Percentiles rank a stretch among this genome's conserved stretches.
Conservation (phyloP, 305 asterid species). For the Solanum hybrid region DNA sequence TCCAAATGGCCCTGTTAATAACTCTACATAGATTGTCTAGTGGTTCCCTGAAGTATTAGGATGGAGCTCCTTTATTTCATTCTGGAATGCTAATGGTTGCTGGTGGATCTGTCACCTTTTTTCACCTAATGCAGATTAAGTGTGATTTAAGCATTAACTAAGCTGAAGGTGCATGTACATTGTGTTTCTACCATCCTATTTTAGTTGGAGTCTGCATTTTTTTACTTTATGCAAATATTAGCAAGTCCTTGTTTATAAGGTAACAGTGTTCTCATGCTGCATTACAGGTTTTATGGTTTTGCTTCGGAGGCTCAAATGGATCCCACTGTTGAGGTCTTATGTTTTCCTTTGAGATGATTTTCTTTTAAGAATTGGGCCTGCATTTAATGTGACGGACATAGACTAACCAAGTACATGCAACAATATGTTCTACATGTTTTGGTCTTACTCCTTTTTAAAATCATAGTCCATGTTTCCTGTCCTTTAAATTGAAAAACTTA, state of each 20-base stretch:
- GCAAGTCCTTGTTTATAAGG: background rate
- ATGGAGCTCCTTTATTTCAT: background rate
- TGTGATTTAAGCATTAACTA: background rate
- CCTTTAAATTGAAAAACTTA: background rate
- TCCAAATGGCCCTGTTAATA: background rate
- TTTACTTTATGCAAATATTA: background rate
- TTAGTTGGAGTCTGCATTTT: background rate
- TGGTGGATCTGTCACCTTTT: background rate
- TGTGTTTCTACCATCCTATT: background rate
- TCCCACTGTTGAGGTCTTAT: constrained; percentile 79
- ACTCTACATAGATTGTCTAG: background rate
- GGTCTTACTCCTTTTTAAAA: background rate
- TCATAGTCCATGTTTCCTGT: background rate
- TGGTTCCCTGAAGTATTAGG: background rate
- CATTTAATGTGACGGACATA: background rate
- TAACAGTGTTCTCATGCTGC: constrained; percentile 7
- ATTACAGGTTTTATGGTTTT: constrained; percentile 77
- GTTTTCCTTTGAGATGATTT: background rate
- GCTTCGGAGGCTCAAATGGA: constrained; percentile 95
- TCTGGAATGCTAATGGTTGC: background rate
- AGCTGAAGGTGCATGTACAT: background rate
- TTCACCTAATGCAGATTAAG: background rate
- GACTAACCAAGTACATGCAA: background rate
- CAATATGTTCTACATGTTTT: background rate
- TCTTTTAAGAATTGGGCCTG: background rate